phyloP scores from a whole-genome alignment of 176 grass and related monocot species.

The Bonia amplexicaulis region DNA sequence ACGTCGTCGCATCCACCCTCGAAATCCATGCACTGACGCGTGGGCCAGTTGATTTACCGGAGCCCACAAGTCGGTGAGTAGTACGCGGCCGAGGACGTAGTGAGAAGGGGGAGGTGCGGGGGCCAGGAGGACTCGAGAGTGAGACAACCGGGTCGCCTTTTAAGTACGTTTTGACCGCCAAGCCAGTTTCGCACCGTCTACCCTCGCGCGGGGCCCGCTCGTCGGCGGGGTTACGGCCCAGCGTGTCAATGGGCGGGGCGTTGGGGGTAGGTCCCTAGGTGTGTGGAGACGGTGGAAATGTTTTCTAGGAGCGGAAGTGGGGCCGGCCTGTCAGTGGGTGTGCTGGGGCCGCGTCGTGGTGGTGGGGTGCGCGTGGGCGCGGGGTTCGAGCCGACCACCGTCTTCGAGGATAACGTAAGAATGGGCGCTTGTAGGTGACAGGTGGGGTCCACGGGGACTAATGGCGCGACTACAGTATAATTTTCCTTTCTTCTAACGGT shows the following conservation, averaged over 20 bases:
- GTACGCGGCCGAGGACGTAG: rapidly evolving
- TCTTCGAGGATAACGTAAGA: slow-evolving; percentile 16
- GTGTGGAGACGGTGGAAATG: not conserved
- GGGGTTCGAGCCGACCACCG: slow-evolving; percentile 10
- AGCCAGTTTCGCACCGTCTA: not conserved
- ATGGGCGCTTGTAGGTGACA: not conserved
- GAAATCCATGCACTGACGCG: not conserved
- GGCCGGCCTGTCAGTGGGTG: not conserved
- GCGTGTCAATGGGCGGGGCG: not conserved
- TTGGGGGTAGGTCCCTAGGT: no score
- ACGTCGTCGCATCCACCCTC: rapidly evolving
- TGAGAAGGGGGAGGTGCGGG: not conserved
- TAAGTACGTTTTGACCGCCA: slow-evolving; percentile 28
- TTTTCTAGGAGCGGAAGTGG: not conserved
- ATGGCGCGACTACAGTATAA: not conserved
- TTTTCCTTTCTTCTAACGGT: not conserved
- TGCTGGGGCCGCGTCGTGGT: not conserved
- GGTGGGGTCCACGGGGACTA: not conserved
- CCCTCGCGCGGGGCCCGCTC: not conserved
- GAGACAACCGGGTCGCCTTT: slow-evolving; percentile 1
- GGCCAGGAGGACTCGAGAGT: not conserved
- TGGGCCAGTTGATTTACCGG: rapidly evolving
- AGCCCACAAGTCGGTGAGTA: not conserved
- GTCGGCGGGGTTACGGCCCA: not conserved
- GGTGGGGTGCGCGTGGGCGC: not conserved